Percentiles rank a stretch among this genome's conserved stretches.
phyloP scores from a whole-genome alignment of 2,329 filamentous ascomycete genomes.

The Pseudogymnoascus sp. region DNA sequence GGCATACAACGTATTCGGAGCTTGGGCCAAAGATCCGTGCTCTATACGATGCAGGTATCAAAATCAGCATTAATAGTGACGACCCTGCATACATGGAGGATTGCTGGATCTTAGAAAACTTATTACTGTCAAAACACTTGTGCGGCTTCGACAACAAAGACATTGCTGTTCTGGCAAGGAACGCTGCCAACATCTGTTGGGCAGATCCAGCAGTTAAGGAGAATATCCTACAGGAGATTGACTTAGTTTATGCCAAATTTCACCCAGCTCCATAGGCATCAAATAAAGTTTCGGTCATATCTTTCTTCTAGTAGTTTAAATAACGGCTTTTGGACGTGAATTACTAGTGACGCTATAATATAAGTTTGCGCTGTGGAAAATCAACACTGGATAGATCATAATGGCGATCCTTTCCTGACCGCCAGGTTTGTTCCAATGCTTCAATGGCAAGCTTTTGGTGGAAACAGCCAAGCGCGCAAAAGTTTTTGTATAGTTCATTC shows the following conservation, averaged over 20 bases:
- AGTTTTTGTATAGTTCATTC: not conserved
- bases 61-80: conserved; percentile 39
- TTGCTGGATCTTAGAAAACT: conserved; percentile 42
- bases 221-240: conserved; percentile 24
- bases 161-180: conserved; percentile 35
- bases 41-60: conserved; percentile 37
- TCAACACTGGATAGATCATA: not conserved
- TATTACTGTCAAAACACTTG: conserved; percentile 38
- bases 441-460: not conserved
- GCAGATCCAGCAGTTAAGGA: conserved; percentile 35
- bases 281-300: not conserved
- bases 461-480: not conserved
- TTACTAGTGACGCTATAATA: not conserved
- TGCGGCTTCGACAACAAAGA: conserved; percentile 36
- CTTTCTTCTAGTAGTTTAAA: not conserved
- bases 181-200: conserved; percentile 43
- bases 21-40: conserved; percentile 32
- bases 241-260: conserved; percentile 11
- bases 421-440: not conserved
- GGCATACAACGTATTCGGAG: conserved; percentile 21
- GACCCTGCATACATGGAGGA: conserved; percentile 43
- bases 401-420: not conserved
- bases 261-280: not conserved
- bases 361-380: not conserved
- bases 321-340: not conserved